Percentiles rank a stretch among this genome's conserved stretches.
phyloP scores from a whole-genome alignment of 805 yeast species.

The Yarrowia alimentaria region DNA sequence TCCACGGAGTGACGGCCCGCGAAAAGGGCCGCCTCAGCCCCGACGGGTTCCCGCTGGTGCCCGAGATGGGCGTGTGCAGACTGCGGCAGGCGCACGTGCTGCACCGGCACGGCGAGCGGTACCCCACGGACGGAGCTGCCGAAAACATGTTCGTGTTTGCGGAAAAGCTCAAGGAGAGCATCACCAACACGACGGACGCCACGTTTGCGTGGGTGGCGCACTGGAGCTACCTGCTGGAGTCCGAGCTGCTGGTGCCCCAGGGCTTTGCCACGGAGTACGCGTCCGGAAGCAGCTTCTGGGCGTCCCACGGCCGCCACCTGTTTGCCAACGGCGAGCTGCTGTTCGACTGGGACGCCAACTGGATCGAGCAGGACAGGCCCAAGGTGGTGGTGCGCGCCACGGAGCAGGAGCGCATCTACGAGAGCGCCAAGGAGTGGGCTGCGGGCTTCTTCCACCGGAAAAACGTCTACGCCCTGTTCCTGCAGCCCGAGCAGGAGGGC shows the following conservation, averaged over 20 bases:
- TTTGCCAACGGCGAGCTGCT: conserved; percentile 36
- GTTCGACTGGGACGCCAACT: too few species aligned
- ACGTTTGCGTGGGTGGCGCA: conserved; percentile 39
- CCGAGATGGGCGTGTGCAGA: conserved; percentile 40
- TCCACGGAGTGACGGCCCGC: conserved; percentile 38
- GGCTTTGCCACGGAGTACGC: conserved; percentile 44
- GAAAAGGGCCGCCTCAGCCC: conserved; percentile 34
- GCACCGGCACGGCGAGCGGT: conserved; percentile 79
- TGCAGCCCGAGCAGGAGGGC: conserved; percentile 38
- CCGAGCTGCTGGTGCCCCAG: conserved; percentile 40
- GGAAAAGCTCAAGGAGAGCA: conserved; percentile 34
- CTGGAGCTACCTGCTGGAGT: conserved; percentile 40
- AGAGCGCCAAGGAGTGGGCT: conserved; percentile 46
- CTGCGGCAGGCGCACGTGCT: conserved; percentile 68
- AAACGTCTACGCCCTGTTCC: conserved; percentile 39
- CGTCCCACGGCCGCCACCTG: conserved; percentile 43
- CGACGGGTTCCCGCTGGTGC: conserved; percentile 17
- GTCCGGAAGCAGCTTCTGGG: conserved; percentile 44
- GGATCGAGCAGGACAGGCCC: too few species aligned
- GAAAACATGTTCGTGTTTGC: conserved; percentile 43
- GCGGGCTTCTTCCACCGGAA: conserved; percentile 45
- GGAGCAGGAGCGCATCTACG: conserved; percentile 42
- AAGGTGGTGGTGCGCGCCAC: conserved; percentile 43
- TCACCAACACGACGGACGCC: conserved; percentile 31
- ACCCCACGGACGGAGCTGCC: conserved; percentile 51